phyloP scores from a whole-genome alignment of 2,329 filamentous ascomycete species.

The Verticillium klebahnii region DNA sequence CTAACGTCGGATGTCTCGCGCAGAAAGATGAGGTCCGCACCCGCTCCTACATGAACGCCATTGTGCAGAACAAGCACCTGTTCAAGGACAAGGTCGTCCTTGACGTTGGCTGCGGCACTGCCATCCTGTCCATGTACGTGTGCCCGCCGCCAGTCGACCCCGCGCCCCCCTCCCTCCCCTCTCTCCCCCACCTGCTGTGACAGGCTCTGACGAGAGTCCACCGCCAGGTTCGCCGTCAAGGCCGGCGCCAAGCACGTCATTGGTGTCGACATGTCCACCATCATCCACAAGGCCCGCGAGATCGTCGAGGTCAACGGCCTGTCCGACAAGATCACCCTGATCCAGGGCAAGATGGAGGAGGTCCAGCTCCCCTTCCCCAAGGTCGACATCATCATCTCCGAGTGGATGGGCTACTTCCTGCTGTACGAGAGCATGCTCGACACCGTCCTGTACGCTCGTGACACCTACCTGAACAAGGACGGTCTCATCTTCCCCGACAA shows the following conservation, averaged over 20 bases:
- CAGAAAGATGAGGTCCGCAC: slow-evolving; percentile 99
- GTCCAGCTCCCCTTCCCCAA: slow-evolving; percentile 88
- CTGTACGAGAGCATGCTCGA: slow-evolving; percentile 99
- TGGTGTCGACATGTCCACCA: slow-evolving; percentile 98
- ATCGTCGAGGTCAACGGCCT: slow-evolving; percentile 92
- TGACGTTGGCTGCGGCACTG: slow-evolving; percentile 95
- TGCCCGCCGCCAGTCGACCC: slow-evolving; percentile 8
- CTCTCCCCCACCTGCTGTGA: not conserved
- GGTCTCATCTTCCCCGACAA: slow-evolving; percentile 98
- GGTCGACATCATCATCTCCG: slow-evolving; percentile 98
- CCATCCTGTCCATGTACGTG: slow-evolving; percentile 94
- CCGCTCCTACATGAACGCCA: slow-evolving; percentile 92
- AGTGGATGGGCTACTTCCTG: slow-evolving; percentile 99
- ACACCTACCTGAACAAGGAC: slow-evolving; percentile 81
- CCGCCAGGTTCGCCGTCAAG: slow-evolving; percentile 83
- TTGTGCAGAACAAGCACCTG: slow-evolving; percentile 94
- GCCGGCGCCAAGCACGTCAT: slow-evolving; percentile 98
- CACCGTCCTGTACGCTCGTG: slow-evolving; percentile 93
- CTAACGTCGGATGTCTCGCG: slow-evolving; percentile 5
- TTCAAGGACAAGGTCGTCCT: slow-evolving; percentile 82
- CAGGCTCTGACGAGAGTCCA: slow-evolving; percentile 1
- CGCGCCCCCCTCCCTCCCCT: not conserved
- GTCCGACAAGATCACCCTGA: slow-evolving; percentile 90
- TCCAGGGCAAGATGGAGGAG: slow-evolving; percentile 99
- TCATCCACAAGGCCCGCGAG: slow-evolving; percentile 96